Base-by-base conservation (phyloP, 495 filamentous ascomycete genomes). In the Aspergillus nidulans region DNA sequence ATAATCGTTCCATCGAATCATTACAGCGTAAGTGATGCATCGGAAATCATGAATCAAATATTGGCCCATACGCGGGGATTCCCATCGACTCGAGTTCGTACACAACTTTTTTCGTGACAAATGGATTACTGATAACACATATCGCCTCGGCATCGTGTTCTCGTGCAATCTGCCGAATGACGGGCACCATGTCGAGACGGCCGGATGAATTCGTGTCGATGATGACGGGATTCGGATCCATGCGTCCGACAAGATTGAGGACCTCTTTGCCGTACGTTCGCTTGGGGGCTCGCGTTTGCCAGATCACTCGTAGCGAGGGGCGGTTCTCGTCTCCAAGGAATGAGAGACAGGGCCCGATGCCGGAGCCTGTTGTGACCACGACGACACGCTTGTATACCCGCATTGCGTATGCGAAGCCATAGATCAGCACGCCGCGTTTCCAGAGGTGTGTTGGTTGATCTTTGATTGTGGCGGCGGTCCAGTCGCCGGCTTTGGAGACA, bases 401-500 rank as follows among this genome's bases (percentile, higher is more conserved):
- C 44, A 89, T 86, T 39, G 86, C 79, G 66, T 86, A 85, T 53
- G 91, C 80, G 32, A 94, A 84, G 48, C 89, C 89, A 56, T 80
- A 82, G 32, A 85, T 77, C 61, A 81, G 76, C 3, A 76, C 69
- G 3, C 77, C 77, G 16, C 74, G 69, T 39, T 74, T 73, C 70
- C 69, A 77, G 16, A 77, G 57, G 45, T 70, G 63, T 2, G 66
- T 77, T 41, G 81, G 80, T 8, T 85, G 85, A 53, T 80, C 71
- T 49, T 72, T 63, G 69, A 91, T 90, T 23, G 78, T 77, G 38
- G 77, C 70, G 32, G 72, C 66, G 10, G 90, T 95, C 87, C 88
- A 95, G 76, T 92, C 89, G n/a, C 90, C 90, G 1, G 88, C 89
- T 62, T 88, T 85, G 55, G 87, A 89, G 42, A 92, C 73, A 40